Evolutionary conservation across 2,329 filamentous ascomycete genomes (phyloP), one percentile per base, ranked within the genome.

Genomic region (Talaromyces sp.): DNA sequence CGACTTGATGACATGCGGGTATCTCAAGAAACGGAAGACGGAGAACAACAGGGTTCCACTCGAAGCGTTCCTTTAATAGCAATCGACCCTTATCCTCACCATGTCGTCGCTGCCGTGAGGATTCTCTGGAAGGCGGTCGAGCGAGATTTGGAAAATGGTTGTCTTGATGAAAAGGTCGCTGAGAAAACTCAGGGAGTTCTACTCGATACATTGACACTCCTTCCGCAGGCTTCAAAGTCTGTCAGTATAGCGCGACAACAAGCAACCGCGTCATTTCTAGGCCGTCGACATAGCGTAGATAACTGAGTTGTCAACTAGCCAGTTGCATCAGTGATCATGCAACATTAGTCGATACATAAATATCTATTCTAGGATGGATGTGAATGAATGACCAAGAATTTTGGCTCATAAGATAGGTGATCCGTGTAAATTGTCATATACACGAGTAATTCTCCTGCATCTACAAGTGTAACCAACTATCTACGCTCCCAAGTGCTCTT

Each of bases 21-120:
- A 46, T 19, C 26, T 14, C 54, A 58, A 54, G 13, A 49, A n/a
- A 11, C 8, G 3, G 27, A 50, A 3, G 54, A 31, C 6, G 50
- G 62, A 55, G 60, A 62, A 24, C 10, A 49, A 11, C 29, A 35
- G 9, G 11, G n/a, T 41, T 29, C 38, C 10, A 57, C 14, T 8
- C 31, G 17, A 41, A 54, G 32, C 27, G 59, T 67, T n/a, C 69
- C 69, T 10, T 63, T 73, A 9, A 58, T 72, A 52, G 66, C 68
- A 13, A 66, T 73, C 41, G 69, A 73, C 41, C 71, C 69, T 13
- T 71, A 71, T 58, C 71, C 69, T 14, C 68, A 72, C 54, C 67
- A 71, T 46, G 61, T 73, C 9, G 67, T 73, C 52, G 70, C 69
- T 3, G 68, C 58, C 6, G 65, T 71, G n/a, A 68, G 67, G 53